Evolutionary conservation across 371 early-diverging fungal genomes (phyloP), one percentile per base, ranked within the genome.

Genomic region (Mortierella sp.): DNA sequence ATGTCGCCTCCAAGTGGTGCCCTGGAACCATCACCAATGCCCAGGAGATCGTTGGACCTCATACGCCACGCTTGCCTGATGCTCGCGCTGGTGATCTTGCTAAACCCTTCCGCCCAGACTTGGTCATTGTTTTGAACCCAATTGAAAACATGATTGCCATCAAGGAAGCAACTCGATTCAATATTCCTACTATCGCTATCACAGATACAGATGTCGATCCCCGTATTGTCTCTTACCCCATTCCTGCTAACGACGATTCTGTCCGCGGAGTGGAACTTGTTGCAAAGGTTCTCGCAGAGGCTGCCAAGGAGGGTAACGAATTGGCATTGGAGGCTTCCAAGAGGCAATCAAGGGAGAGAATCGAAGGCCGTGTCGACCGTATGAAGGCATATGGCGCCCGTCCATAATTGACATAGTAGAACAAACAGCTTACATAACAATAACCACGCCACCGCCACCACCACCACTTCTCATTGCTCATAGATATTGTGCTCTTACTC

Each of bases 221-320:
- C 55, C 87, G 90, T 20, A 77, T 75, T 20, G 96, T 98, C 45
- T 93, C 96, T 9, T 98, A 97, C 84, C 96, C 97, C n/a, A 96
- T 98, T 51, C 97, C 99, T 2, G 98, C 93, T 54, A 98, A 98
- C 84, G 99, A 98, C 77, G 98, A 98, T 83, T 90, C 94, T 0
- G 81, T 94, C 37, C 85, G 91, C 18, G 93, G 93, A 59, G 91
- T 98, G 20, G 92, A 93, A 65, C 84, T 97, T 37, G 86, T 98
- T 11, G 95, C 97, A n/a, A 93, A 93, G 35, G 90, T 96, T 1
- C 78, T 98, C 37, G 91, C 94, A 10, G 84, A 86, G 52, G 96
- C 96, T 8, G 96, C 92, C 35, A 85, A 86, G 74, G 94, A 94
- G 43, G 96, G 96, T 11, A 72, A 76, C 11, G 67, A 18, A 22